phyloP scores from a whole-genome alignment of 805 yeast genomes.

The Cyberlindnera euphorbiae region DNA sequence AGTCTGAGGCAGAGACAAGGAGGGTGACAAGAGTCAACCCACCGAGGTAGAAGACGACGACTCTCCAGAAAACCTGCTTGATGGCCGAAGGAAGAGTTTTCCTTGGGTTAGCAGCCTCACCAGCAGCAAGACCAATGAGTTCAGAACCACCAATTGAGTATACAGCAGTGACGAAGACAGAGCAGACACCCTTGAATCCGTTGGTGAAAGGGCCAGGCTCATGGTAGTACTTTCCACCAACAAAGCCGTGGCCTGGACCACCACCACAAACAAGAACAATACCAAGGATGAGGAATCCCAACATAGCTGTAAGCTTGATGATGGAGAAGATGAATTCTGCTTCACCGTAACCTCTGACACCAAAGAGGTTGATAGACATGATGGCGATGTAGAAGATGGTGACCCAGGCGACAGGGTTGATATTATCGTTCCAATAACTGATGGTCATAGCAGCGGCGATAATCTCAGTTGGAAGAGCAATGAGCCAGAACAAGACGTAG shows the following conservation, averaged over 20 bases:
- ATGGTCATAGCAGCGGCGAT: constrained; percentile 52
- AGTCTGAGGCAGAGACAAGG: constrained; percentile 41
- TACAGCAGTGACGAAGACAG: constrained; percentile 52
- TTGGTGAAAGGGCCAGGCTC: constrained; percentile 62
- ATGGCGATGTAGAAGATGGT: constrained; percentile 46
- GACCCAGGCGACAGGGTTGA: constrained; percentile 46
- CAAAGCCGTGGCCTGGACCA: constrained; percentile 39
- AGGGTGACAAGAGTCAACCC: constrained; percentile 42
- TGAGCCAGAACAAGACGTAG: constrained; percentile 49
- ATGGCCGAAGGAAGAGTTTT: constrained; percentile 47
- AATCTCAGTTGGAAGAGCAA: constrained; percentile 46
- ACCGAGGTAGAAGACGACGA: constrained; percentile 41
- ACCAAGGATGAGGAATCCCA: constrained; percentile 52
- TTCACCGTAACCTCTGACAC: constrained; percentile 52
- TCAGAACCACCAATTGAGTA: constrained; percentile 53
- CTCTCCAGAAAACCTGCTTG: constrained; percentile 54
- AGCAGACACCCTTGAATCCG: constrained; percentile 49
- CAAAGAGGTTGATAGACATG: constrained; percentile 45
- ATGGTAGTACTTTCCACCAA: constrained; percentile 43
- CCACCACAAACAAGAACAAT: constrained; percentile 45
- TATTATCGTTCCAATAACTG: constrained; percentile 42
- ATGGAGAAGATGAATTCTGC: constrained; percentile 48
- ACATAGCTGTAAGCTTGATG: constrained; percentile 44
- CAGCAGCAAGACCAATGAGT: constrained; percentile 46
- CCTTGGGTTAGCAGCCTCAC: constrained; percentile 45